Evolutionary conservation across 2,329 filamentous ascomycete species (phyloP).

Genomic region (Exophiala dermatitidis): DNA sequence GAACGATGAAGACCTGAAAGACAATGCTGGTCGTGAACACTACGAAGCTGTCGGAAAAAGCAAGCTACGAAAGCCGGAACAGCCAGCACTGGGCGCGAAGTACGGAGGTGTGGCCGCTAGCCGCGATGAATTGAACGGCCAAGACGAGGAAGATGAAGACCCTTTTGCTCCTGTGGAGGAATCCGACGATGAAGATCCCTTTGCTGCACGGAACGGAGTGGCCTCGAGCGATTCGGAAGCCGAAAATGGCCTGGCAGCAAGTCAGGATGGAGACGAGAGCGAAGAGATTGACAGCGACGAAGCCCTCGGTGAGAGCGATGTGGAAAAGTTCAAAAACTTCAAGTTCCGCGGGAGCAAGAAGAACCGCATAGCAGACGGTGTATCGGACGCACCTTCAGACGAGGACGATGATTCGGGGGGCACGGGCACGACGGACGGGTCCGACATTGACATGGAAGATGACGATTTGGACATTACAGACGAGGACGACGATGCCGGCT

Average conservation of each 20-base stretch:
- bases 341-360: constrained; percentile 25
- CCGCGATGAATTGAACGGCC: constrained; percentile 49
- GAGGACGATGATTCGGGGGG: constrained; percentile 23
- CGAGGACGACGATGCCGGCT: constrained; percentile 28
- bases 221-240: constrained; percentile 16
- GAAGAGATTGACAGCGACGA: constrained; percentile 30
- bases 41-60: constrained; percentile 80
- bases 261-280: constrained; percentile 24
- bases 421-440: constrained; percentile 7
- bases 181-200: constrained; percentile 28
- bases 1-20: constrained; percentile 41
- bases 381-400: constrained; percentile 28
- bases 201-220: constrained; percentile 7
- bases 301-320: constrained; percentile 27
- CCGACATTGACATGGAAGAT: constrained; percentile 33
- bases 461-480: constrained; percentile 27
- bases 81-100: constrained; percentile 62
- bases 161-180: constrained; percentile 22
- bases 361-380: constrained; percentile 16
- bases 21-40: constrained; percentile 68
- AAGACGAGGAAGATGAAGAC: constrained; percentile 29
- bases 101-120: constrained; percentile 71
- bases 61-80: constrained; percentile 68
- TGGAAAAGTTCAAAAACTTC: constrained; percentile 24
- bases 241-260: constrained; percentile 21